Evolutionary conservation across 176 grass and related monocot genomes (phyloP).

Genomic region (sorghum (Sorghum bicolor)): DNA sequence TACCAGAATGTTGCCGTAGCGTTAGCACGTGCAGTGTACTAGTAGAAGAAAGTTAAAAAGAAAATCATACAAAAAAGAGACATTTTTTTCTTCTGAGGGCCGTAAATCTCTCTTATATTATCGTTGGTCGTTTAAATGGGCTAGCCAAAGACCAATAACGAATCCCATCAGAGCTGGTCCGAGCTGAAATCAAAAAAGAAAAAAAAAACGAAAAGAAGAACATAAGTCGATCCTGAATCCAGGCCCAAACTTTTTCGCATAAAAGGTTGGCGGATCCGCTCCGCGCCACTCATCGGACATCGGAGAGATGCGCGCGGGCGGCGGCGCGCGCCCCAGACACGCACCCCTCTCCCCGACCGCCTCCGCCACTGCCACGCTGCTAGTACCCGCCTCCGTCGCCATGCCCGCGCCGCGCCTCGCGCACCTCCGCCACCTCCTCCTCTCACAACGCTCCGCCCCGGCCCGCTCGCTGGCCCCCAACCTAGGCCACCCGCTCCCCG

Average conservation of each 20-base stretch:
- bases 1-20: no score
- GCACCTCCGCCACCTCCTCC: slow-evolving; percentile 33
- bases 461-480: background rate
- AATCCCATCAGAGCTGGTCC: background rate
- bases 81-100: no score
- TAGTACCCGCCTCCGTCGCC: slow-evolving; percentile 4
- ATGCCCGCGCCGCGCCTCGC: slow-evolving; percentile 33
- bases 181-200: background rate
- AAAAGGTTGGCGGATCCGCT: slow-evolving; percentile 13
- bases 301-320: slow-evolving; percentile 45
- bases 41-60: no score
- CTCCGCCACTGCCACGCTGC: slow-evolving; percentile 11
- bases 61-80: no score
- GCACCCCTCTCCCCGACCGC: slow-evolving; percentile 16
- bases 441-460: background rate
- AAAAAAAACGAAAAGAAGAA: background rate
- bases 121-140: no score
- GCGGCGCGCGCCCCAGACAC: slow-evolving; percentile 27
- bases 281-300: slow-evolving; percentile 15
- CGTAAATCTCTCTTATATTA: no score
- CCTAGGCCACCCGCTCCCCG: background rate
- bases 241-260: background rate
- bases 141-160: no score
- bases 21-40: no score
- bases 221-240: no score